A percentile compares a stretch with the other conserved stretches of the same genome.
Conservation (phyloP, 768 basidiomycete genomes). For the Dacryopinax primogenitus region DNA sequence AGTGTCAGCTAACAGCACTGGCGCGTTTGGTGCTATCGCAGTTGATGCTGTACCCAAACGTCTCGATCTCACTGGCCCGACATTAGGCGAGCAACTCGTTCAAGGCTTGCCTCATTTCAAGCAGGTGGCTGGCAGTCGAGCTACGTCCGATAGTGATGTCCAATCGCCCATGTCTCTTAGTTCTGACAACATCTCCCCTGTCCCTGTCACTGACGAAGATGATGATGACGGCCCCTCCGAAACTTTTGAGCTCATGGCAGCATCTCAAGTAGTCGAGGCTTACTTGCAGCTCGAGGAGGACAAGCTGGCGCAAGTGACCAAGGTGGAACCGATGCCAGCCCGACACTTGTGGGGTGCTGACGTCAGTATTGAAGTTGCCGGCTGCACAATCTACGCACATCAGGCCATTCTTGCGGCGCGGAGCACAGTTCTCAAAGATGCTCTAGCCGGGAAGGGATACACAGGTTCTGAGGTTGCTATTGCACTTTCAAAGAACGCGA, state of each 20-base stretch:
- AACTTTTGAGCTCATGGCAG: slow-evolving; percentile 22
- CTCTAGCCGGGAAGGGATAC: slow-evolving; percentile 31
- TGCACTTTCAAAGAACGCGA: background rate
- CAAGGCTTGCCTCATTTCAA: slow-evolving; percentile 49
- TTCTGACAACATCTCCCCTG: slow-evolving; percentile 13
- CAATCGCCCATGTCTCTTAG: slow-evolving; percentile 22
- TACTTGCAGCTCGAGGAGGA: slow-evolving; percentile 5
- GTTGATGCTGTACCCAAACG: slow-evolving; percentile 51
- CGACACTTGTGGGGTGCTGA: background rate
- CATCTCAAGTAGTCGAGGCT: slow-evolving; percentile 23
- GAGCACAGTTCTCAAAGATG: slow-evolving; percentile 33
- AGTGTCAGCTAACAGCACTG: slow-evolving; percentile 76
- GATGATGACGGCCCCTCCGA: slow-evolving; percentile 25
- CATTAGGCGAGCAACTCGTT: slow-evolving; percentile 53
- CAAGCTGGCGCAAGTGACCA: slow-evolving; percentile 17
- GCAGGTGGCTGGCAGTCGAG: slow-evolving; percentile 14
- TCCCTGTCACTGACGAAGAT: slow-evolving; percentile 27
- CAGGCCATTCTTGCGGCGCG: slow-evolving; percentile 52
- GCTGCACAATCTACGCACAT: slow-evolving; percentile 44
- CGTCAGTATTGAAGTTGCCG: slow-evolving; percentile 8
- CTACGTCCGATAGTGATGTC: slow-evolving; percentile 18
- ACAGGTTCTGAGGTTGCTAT: slow-evolving; percentile 21
- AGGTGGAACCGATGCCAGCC: slow-evolving; percentile 11
- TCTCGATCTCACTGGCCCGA: slow-evolving; percentile 44
- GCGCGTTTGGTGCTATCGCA: slow-evolving; percentile 75